phyloP scores from a whole-genome alignment of 2,329 filamentous ascomycete genomes.

The Dactylellina drechsleri region DNA sequence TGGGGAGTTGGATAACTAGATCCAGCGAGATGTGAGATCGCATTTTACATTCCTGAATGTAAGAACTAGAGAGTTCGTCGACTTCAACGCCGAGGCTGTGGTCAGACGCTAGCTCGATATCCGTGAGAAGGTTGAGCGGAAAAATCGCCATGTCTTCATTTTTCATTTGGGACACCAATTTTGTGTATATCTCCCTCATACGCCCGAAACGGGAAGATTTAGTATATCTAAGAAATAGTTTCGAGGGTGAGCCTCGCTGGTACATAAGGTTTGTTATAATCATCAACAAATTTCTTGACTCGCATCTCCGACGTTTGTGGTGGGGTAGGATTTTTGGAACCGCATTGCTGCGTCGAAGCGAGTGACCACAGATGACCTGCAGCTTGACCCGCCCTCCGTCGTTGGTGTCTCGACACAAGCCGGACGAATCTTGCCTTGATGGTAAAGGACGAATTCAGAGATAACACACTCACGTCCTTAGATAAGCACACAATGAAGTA shows the following conservation, averaged over 20 bases:
- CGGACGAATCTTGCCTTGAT: too few species aligned
- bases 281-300: background rate
- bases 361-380: conserved; percentile 36
- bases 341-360: conserved; percentile 33
- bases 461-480: too few species aligned
- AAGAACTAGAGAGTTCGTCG: conserved; percentile 18
- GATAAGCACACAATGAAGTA: too few species aligned
- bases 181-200: too few species aligned
- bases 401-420: background rate
- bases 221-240: too few species aligned
- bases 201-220: too few species aligned
- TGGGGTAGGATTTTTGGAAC: conserved; percentile 32
- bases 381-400: conserved; percentile 30
- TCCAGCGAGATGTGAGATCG: conserved; percentile 13
- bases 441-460: too few species aligned
- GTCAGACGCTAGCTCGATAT: conserved; percentile 16
- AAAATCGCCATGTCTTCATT: too few species aligned
- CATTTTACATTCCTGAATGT: background rate
- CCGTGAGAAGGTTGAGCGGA: background rate
- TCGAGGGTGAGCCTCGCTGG: too few species aligned
- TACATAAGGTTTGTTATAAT: too few species aligned
- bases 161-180: too few species aligned
- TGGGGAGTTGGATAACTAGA: background rate
- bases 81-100: conserved; percentile 23
- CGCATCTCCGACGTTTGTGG: background rate